These are phyloP conservation scores for Torulaspora quercuum DNA, from an alignment of 805 yeast species.

Conservation along the genomic window DNA sequence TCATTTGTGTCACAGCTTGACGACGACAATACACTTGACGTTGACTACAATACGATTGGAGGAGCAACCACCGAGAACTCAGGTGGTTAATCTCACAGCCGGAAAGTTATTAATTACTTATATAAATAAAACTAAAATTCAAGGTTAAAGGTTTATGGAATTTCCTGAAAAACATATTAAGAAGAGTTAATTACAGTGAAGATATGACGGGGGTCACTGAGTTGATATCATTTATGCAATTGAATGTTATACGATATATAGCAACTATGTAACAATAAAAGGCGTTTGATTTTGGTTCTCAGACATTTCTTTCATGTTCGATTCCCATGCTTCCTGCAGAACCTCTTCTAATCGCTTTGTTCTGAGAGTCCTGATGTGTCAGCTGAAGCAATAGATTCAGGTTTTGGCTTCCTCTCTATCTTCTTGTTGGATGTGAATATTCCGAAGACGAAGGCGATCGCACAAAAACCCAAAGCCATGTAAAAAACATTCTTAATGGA, in stretches of 20 bases:
- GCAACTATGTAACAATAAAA: neutral
- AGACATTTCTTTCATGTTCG: neutral
- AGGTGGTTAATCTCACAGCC: too few relatives aligned
- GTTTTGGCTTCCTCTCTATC: conserved; percentile 4
- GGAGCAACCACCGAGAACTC: conserved; percentile 8
- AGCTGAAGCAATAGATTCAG: neutral
- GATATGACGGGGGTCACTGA: too few relatives aligned
- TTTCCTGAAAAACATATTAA: too few relatives aligned
- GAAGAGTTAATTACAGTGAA: too few relatives aligned
- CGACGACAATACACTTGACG: conserved; percentile 14
- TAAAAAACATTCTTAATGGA: conserved; percentile 25
- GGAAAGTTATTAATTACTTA: too few relatives aligned
- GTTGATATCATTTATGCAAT: too few relatives aligned
- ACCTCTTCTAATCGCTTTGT: neutral
- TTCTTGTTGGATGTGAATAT: conserved; percentile 22
- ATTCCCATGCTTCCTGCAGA: neutral
- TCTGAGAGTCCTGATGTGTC: neutral
- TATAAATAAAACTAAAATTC: too few relatives aligned
- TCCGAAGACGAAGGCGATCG: conserved; percentile 19
- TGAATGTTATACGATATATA: too few relatives aligned
- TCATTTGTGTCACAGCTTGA: conserved; percentile 21
- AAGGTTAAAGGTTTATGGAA: too few relatives aligned
- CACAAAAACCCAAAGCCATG: conserved; percentile 22
- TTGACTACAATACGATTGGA: conserved; percentile 17
- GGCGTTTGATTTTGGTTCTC: neutral